Conservation (phyloP, 2,329 filamentous ascomycete species). For the Aspergillus ustus region DNA sequence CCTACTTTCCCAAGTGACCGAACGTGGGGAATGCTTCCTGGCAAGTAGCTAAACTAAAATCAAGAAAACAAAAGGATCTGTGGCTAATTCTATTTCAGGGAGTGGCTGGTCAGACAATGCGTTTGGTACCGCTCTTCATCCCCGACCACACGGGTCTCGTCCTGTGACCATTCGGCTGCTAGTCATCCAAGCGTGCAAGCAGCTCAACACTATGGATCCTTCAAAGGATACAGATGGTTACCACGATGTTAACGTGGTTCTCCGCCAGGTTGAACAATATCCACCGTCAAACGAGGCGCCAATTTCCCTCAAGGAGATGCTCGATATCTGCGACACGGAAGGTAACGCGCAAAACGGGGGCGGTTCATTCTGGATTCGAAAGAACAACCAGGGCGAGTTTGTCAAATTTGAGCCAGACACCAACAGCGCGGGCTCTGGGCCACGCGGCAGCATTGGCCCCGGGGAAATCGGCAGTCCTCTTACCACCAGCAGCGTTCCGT, state of each 20-base stretch:
- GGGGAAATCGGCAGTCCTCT: conserved; percentile 74
- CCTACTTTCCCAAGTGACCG: conserved; percentile 42
- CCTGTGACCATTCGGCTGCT: conserved; percentile 72
- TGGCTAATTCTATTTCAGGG: conserved; percentile 36
- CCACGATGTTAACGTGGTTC: conserved; percentile 68
- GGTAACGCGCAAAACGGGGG: conserved; percentile 86
- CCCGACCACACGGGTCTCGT: conserved; percentile 63
- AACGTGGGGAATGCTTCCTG: conserved; percentile 45
- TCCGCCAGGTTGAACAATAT: conserved; percentile 68
- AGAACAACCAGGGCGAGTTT: conserved; percentile 51
- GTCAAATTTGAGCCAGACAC: conserved; percentile 59
- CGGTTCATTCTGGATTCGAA: conserved; percentile 77
- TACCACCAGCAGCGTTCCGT: conserved; percentile 49
- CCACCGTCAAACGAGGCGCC: conserved; percentile 61
- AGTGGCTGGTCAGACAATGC: conserved; percentile 53
- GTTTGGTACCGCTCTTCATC: conserved; percentile 54
- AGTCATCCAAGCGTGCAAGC: conserved; percentile 78
- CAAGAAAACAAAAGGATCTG: conserved; percentile 2
- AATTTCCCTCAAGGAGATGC: conserved; percentile 69
- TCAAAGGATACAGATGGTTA: conserved; percentile 62
- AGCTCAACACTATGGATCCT: conserved; percentile 52
- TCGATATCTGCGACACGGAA: conserved; percentile 87
- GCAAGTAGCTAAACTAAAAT: conserved; percentile 30
- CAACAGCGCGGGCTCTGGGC: conserved; percentile 48
- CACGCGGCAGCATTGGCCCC: conserved; percentile 53